These are phyloP conservation scores for Entomortierella beljakovae DNA, from an alignment of 192 early-diverging fungal genomes.

Conservation along the genomic window DNA sequence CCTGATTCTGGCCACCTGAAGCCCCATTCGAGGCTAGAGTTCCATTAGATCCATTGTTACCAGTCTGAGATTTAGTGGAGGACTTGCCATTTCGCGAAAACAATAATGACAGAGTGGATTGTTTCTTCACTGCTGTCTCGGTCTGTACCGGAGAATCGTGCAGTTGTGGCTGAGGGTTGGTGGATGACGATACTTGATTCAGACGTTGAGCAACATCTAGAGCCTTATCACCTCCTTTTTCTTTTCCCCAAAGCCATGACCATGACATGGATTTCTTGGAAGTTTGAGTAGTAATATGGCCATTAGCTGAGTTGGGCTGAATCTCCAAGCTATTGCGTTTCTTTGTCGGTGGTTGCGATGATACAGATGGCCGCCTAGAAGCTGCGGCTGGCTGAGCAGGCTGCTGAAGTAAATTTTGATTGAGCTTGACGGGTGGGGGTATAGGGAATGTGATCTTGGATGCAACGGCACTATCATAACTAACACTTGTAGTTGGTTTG, in stretches of 20 bases:
- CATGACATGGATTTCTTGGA: slow-evolving; percentile 51
- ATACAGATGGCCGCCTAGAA: neutral
- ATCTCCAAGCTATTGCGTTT: neutral
- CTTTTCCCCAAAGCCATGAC: slow-evolving; percentile 56
- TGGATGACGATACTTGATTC: neutral
- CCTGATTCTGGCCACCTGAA: neutral
- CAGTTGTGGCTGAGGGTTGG: neutral
- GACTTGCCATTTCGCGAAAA: slow-evolving; percentile 51
- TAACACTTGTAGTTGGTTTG: neutral
- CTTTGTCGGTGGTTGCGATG: neutral
- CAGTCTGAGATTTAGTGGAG: slow-evolving; percentile 30
- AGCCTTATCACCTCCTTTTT: slow-evolving; percentile 15
- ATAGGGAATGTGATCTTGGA: slow-evolving; percentile 42
- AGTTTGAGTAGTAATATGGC: neutral
- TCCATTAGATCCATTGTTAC: neutral
- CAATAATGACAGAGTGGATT: slow-evolving; percentile 36
- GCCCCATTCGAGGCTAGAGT: neutral
- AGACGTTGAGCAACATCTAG: slow-evolving; percentile 6
- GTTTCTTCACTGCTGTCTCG: slow-evolving; percentile 14
- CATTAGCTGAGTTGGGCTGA: neutral
- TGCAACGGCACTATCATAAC: neutral
- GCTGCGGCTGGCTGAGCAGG: slow-evolving; percentile 1
- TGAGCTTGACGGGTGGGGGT: slow-evolving; percentile 44
- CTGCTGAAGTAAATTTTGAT: slow-evolving; percentile 44
- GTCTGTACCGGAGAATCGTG: neutral